Percentiles rank a stretch among this genome's conserved stretches.
Conservation (phyloP, 495 filamentous ascomycete genomes). For the Penicillium maclennaniae region DNA sequence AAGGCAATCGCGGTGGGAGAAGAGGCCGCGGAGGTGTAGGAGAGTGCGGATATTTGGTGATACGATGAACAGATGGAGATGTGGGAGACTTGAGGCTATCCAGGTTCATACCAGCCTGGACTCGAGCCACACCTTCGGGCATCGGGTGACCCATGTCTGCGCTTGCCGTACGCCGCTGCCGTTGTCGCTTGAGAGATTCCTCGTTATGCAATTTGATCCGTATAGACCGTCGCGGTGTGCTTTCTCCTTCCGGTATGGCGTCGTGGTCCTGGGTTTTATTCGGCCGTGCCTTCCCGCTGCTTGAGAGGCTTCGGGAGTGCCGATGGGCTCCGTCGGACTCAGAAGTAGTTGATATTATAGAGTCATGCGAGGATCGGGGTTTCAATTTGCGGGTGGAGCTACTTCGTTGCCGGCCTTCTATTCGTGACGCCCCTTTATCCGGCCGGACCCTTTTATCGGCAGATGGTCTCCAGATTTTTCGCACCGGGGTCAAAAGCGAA, state of each 20-base stretch:
- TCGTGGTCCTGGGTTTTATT: conserved; percentile 50
- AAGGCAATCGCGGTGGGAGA: conserved; percentile 79
- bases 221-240: conserved; percentile 73
- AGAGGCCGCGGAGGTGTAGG: conserved; percentile 86
- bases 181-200: conserved; percentile 55
- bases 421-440: conserved; percentile 26
- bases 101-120: conserved; percentile 31
- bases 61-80: conserved; percentile 63
- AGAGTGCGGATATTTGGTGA: conserved; percentile 86
- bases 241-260: conserved; percentile 56
- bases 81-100: conserved; percentile 79
- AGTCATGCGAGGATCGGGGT: conserved; percentile 35
- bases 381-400: conserved; percentile 37
- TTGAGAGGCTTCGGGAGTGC: conserved; percentile 15
- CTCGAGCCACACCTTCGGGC: conserved; percentile 28
- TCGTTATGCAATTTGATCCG: conserved; percentile 89
- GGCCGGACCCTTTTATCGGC: conserved; percentile 21
- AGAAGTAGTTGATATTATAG: conserved; percentile 42
- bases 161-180: conserved; percentile 42
- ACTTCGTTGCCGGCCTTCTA: conserved; percentile 29
- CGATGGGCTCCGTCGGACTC: conserved; percentile 47
- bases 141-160: conserved; percentile 30
- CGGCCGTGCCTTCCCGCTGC: conserved; percentile 33
- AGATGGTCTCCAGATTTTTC: conserved; percentile 50
- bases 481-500: conserved; percentile 61